Percentiles rank a stretch among this genome's conserved stretches.
Evolutionary conservation across 2,329 filamentous ascomycete genomes (phyloP).

Genomic region (Dichotomopilus funicola): DNA sequence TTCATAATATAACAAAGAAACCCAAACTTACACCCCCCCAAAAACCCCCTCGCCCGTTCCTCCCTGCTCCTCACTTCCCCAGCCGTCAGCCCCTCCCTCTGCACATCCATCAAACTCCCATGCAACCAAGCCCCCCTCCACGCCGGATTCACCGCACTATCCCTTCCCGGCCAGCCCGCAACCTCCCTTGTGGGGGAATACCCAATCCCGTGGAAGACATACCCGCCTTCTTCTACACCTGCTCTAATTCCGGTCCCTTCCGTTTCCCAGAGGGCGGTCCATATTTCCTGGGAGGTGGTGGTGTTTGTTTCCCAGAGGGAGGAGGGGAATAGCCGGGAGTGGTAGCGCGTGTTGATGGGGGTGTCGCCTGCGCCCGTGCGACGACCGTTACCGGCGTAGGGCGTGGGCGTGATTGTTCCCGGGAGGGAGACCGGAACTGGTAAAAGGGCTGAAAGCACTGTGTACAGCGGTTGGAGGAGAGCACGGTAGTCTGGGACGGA

Average conservation of each 20-base stretch:
- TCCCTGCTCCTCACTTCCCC: constrained; percentile 13
- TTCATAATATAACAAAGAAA: not conserved
- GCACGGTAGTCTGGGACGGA: constrained; percentile 24
- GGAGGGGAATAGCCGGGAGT: constrained; percentile 24
- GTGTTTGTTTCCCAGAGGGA: constrained; percentile 15
- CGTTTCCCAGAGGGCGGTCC: constrained; percentile 13
- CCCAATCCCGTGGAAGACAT: constrained; percentile 25
- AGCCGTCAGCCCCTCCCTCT: constrained; percentile 14
- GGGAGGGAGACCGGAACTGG: constrained; percentile 22
- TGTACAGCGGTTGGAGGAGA: constrained; percentile 28
- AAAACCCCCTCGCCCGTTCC: constrained; percentile 10
- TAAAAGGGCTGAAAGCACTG: constrained; percentile 27
- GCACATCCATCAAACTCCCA: constrained; percentile 15
- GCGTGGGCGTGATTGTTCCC: not conserved
- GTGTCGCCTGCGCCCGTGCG: constrained; percentile 12
- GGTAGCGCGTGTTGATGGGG: constrained; percentile 24
- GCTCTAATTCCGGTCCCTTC: constrained; percentile 21
- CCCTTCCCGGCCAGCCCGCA: constrained; percentile 21
- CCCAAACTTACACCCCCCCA: constrained; percentile 3
- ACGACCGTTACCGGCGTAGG: constrained; percentile 17
- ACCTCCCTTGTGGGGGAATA: constrained; percentile 19
- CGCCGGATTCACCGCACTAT: constrained; percentile 24
- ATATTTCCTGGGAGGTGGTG: not conserved
- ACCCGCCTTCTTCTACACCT: constrained; percentile 22
- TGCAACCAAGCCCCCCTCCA: constrained; percentile 22